Percentiles rank a stretch among this genome's conserved stretches.
These are phyloP conservation scores for Cucurbita maxima DNA, from an alignment of 306 rosid genomes.

Conservation along the genomic window DNA sequence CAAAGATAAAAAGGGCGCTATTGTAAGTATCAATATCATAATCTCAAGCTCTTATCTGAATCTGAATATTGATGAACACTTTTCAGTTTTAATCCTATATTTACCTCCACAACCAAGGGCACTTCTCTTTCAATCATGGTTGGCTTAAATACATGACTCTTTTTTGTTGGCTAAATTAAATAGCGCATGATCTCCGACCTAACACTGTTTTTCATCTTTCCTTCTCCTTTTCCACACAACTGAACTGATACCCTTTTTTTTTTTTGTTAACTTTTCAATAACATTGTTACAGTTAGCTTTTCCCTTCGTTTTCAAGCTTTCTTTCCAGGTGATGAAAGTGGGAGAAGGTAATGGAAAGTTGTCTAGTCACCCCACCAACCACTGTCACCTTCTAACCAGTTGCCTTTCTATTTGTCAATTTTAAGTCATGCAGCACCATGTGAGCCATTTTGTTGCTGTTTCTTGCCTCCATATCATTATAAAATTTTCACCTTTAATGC, in stretches of 20 bases:
- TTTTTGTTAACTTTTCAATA: neutral
- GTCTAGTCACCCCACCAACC: neutral
- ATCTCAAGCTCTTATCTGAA: neutral
- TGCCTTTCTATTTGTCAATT: slow-evolving; percentile 5
- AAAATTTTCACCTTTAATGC: neutral
- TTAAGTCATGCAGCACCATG: neutral
- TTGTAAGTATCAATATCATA: neutral
- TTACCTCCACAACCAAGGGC: slow-evolving; percentile 1
- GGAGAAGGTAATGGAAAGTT: slow-evolving; percentile 1
- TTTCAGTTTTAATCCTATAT: neutral
- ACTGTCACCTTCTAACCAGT: neutral
- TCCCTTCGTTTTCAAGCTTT: slow-evolving; percentile 17
- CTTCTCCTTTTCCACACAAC: neutral
- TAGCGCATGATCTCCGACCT: slow-evolving; percentile 24
- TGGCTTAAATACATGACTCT: neutral
- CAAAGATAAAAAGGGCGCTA: neutral
- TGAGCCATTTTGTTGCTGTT: slow-evolving; percentile 7
- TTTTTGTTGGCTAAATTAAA: neutral
- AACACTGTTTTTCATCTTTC: neutral
- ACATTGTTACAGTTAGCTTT: neutral
- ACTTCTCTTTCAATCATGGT: slow-evolving; percentile 1
- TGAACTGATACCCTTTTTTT: neutral
- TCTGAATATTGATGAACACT: neutral
- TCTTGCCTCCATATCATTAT: neutral
- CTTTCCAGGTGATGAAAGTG: neutral